These are phyloP conservation scores for Luvunga scandens DNA, from an alignment of 345 rosid species.

Conservation along the genomic window DNA sequence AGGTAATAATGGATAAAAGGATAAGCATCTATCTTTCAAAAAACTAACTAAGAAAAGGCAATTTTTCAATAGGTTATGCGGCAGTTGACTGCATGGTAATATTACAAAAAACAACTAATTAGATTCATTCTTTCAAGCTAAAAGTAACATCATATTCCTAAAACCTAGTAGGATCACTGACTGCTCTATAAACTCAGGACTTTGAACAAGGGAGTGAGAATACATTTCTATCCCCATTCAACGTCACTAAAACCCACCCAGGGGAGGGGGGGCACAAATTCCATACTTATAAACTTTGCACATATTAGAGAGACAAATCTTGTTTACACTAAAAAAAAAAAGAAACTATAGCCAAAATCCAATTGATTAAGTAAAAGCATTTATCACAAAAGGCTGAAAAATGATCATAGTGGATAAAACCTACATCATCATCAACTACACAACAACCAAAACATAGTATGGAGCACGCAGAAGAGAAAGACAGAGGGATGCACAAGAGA, in stretches of 20 bases:
- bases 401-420: neutral
- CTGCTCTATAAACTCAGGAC: neutral
- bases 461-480: constrained; percentile 32
- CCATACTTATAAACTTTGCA: neutral
- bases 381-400: neutral
- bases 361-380: neutral
- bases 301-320: neutral
- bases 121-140: neutral
- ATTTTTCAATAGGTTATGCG: neutral
- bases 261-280: too few species aligned
- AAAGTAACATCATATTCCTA: neutral
- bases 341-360: neutral
- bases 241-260: neutral
- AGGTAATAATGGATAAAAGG: neutral
- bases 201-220: neutral
- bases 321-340: neutral
- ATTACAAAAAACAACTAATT: neutral
- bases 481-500: constrained; percentile 23
- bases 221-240: neutral
- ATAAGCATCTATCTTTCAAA: neutral
- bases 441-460: constrained; percentile 14
- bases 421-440: neutral
- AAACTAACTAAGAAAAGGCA: neutral
- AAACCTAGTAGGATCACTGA: neutral
- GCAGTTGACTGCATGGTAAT: neutral